Evolutionary conservation across 192 early-diverging fungal genomes (phyloP), one percentile per base, ranked within the genome.

Genomic region (Geranomyces variabilis): DNA sequence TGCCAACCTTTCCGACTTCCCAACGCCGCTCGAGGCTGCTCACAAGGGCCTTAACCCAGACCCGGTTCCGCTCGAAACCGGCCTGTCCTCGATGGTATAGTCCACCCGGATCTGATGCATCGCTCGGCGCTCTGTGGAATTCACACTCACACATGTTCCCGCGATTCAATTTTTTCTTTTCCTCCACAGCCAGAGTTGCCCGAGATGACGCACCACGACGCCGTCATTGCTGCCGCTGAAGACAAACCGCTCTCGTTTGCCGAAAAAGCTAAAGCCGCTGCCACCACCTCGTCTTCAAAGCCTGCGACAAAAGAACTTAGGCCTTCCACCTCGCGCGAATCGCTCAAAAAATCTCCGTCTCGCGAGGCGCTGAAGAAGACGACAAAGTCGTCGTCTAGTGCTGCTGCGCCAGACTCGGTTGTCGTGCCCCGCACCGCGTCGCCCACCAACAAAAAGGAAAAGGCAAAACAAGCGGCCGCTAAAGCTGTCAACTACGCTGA

Each of bases 121-220:
- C 36, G 36, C 36, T 7, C n/a, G n/a, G n/a, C n/a, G n/a, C n/a
- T n/a, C n/a, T n/a, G n/a, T n/a, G n/a, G n/a, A n/a, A n/a, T n/a
- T n/a, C 36, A 41, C 3, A 41, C 36, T 41, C 36, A 41, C 36
- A 7, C 36, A 7, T 41, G 10, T 41, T 7, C 17, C 51, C 51
- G 46, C 46, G 46, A 47, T 47, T 47, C 46, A 13, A 10, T 13
- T 53, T 15, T 53, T 53, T 3, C 15, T 7, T 53, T 17, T 9
- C 19, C 24, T 53, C n/a, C 29, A 33, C 29, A 60, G 63, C 70
- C 70, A 28, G 70, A 71, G 30, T 61, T 71, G 46, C 46, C 70
- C 1, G 70, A 71, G 29, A 60, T 71, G 45, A 63, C 61, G 13
- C 70, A 71, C 59, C 59, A 71, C 70, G 60, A 48, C 26, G 45